These are phyloP conservation scores for Protostelium mycophagum DNA, from an alignment of 78 protist species.

Conservation along the genomic window DNA sequence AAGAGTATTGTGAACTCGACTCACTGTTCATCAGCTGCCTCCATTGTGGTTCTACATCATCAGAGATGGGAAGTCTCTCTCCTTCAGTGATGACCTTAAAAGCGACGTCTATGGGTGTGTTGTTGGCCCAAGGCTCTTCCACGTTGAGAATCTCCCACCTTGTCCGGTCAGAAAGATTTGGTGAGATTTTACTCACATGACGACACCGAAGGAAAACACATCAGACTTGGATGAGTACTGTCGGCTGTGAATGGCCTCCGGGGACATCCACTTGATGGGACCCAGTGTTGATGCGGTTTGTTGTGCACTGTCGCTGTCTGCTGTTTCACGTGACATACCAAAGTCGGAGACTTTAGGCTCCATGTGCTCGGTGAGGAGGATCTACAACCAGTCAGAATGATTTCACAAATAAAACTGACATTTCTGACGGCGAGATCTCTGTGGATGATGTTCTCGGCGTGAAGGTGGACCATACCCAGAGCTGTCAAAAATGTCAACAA, in stretches of 20 bases:
- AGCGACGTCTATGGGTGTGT: neutral
- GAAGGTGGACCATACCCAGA: neutral
- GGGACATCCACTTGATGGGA: conserved; percentile 15
- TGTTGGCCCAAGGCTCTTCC: neutral
- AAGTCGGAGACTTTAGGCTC: neutral
- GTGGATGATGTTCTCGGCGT: neutral
- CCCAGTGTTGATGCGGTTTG: neutral
- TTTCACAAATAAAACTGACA: neutral
- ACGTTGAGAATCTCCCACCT: neutral
- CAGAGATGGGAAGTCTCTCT: neutral
- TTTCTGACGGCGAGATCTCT: neutral
- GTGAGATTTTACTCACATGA: neutral
- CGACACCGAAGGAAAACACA: neutral
- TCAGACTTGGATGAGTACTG: conserved; percentile 1
- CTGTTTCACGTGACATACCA: neutral
- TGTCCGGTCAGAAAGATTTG: neutral
- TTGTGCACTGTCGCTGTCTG: neutral
- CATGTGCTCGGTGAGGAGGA: neutral
- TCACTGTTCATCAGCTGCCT: neutral
- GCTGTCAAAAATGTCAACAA: neutral
- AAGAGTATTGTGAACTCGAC: neutral
- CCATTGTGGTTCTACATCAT: neutral
- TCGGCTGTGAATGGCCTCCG: neutral
- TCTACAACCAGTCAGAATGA: neutral
- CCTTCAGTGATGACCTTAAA: neutral